Evolutionary conservation across 2,329 filamentous ascomycete genomes (phyloP).

Genomic region (Nectriaceae sp.): DNA sequence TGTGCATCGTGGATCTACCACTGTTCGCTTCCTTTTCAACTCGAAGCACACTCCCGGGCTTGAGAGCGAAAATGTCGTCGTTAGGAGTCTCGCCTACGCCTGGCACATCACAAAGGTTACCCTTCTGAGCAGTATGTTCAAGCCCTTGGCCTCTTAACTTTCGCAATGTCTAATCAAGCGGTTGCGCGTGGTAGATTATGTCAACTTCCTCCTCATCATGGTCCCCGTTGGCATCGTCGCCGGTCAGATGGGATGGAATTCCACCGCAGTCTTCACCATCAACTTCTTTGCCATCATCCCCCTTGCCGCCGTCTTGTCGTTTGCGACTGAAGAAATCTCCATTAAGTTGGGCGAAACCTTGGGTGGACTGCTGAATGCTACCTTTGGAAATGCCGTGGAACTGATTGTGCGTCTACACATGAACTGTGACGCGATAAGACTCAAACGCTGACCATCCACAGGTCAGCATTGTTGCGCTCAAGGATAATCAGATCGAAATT

Average conservation of each 20-base stretch:
- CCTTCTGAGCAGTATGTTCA: conserved; percentile 57
- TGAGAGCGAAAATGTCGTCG: conserved; percentile 47
- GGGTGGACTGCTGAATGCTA: conserved; percentile 74
- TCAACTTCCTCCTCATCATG: conserved; percentile 72
- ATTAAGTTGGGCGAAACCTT: conserved; percentile 72
- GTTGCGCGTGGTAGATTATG: conserved; percentile 48
- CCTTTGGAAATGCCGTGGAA: conserved; percentile 80
- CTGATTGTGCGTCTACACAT: conserved; percentile 61
- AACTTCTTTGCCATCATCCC: conserved; percentile 84
- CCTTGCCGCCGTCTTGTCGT: conserved; percentile 71
- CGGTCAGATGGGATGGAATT: conserved; percentile 62
- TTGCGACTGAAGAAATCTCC: conserved; percentile 77
- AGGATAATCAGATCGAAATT: conserved; percentile 84
- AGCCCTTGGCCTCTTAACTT: background rate
- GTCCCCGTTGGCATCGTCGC: conserved; percentile 74
- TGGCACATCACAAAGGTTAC: conserved; percentile 62
- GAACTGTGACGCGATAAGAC: background rate
- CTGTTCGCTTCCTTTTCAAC: conserved; percentile 50
- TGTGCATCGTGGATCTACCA: conserved; percentile 23
- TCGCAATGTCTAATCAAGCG: conserved; percentile 6
- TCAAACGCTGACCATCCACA: conserved; percentile 37
- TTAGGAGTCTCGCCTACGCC: conserved; percentile 48
- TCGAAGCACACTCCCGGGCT: conserved; percentile 52
- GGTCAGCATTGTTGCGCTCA: conserved; percentile 91
- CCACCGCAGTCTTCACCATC: conserved; percentile 70